Evolutionary conservation across 106 monocot genomes (phyloP).

Genomic region (Dioscorea dumetorum): DNA sequence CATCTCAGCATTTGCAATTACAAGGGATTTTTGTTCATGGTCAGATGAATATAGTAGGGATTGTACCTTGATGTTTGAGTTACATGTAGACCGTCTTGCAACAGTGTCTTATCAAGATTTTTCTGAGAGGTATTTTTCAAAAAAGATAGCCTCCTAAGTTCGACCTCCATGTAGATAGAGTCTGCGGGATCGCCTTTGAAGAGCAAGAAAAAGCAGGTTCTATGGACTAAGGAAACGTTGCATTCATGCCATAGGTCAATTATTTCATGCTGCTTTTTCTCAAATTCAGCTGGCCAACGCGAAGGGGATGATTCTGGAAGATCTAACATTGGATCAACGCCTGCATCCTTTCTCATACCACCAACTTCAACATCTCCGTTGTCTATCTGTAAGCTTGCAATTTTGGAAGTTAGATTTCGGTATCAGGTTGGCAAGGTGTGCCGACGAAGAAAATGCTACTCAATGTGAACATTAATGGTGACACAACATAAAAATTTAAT

Average conservation of each 20-base stretch:
- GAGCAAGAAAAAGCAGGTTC: constrained; percentile 87
- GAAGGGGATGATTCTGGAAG: constrained; percentile 56
- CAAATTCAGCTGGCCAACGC: constrained; percentile 62
- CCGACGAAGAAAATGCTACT: no score
- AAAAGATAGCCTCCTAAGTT: constrained; percentile 77
- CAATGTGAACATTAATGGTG: no score
- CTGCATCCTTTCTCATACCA: constrained; percentile 32
- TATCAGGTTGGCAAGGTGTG: no score
- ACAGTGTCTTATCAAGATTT: neutral
- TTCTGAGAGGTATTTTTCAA: constrained; percentile 31
- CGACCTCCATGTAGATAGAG: constrained; percentile 98
- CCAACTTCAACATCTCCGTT: constrained; percentile 11
- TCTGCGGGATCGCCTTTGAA: constrained; percentile 86
- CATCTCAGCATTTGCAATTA: no score
- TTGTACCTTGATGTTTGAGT: no score
- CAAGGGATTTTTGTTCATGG: no score
- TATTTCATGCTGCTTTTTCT: constrained; percentile 65
- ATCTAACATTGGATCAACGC: constrained; percentile 36
- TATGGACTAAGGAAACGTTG: constrained; percentile 76
- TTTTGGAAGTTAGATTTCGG: no score
- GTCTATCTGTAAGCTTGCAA: constrained; percentile 10
- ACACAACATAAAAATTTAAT: no score
- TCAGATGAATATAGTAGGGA: no score
- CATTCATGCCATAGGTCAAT: constrained; percentile 84
- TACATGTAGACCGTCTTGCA: no score